Conservation (phyloP, 176 grass and related monocot species). For the Rhynchospora tenuis region DNA sequence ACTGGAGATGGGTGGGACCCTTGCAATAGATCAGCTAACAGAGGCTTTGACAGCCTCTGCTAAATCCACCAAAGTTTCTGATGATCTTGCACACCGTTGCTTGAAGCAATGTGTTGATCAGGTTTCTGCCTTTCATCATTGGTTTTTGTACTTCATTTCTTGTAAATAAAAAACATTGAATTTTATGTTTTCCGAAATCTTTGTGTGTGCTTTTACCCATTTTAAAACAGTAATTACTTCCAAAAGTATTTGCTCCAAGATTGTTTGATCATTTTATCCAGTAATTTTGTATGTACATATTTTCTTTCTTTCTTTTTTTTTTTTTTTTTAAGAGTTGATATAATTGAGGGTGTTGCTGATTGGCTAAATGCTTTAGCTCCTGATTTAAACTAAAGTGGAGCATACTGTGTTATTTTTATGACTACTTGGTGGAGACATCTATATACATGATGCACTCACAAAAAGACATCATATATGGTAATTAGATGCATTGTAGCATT, state of each 20-base stretch:
- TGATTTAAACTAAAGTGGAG: background rate
- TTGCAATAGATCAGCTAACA: constrained; percentile 64
- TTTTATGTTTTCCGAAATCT: no score
- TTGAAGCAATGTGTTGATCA: constrained; percentile 65
- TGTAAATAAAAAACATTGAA: no score
- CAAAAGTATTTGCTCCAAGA: background rate
- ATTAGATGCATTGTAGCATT: background rate
- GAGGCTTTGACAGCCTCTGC: constrained; percentile 75
- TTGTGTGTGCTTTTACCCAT: no score
- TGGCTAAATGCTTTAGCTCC: background rate
- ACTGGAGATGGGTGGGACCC: constrained; percentile 51
- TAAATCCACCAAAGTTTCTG: constrained; percentile 46
- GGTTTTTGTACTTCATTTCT: background rate
- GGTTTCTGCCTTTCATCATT: constrained; percentile 40
- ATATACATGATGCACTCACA: background rate
- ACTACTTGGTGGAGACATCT: background rate
- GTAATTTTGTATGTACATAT: background rate
- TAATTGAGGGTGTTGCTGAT: background rate
- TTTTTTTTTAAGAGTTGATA: background rate
- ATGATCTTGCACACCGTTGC: constrained; percentile 47
- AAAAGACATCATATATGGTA: background rate
- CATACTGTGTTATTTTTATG: background rate
- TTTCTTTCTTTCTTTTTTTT: no score
- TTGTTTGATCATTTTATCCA: background rate
- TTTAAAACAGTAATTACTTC: no score